A percentile compares a stretch with the other conserved stretches of the same genome.
Evolutionary conservation across 495 filamentous ascomycete genomes (phyloP).

Genomic region (Aspergillus funiculosus): DNA sequence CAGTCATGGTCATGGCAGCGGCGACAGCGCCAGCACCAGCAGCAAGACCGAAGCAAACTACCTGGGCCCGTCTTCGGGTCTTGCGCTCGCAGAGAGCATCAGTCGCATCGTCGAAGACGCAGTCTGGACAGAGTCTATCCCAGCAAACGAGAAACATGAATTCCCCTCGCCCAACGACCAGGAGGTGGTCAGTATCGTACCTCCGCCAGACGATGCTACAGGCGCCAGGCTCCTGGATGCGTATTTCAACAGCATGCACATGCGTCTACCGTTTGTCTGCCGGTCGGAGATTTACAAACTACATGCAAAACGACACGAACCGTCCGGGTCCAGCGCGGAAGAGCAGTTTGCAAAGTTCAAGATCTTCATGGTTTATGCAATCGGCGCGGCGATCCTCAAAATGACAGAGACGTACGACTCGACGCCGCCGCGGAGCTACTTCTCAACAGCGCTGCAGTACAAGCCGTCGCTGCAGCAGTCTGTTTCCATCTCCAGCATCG

Average conservation of each 20-base stretch:
- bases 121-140: slow-evolving; percentile 31
- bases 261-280: slow-evolving; percentile 37
- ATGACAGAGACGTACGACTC: slow-evolving; percentile 32
- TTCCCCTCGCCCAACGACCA: slow-evolving; percentile 14
- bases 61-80: slow-evolving; percentile 35
- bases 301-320: slow-evolving; percentile 26
- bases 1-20: too few relatives aligned
- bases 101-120: slow-evolving; percentile 33
- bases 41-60: slow-evolving; percentile 22
- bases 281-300: slow-evolving; percentile 29
- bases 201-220: slow-evolving; percentile 30
- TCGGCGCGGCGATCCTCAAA: slow-evolving; percentile 33
- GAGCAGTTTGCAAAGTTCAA: slow-evolving; percentile 36
- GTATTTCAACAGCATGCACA: slow-evolving; percentile 35
- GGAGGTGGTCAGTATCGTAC: slow-evolving; percentile 18
- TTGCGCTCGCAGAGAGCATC: slow-evolving; percentile 32
- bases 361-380: slow-evolving; percentile 42
- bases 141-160: slow-evolving; percentile 23
- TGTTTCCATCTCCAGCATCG: slow-evolving; percentile 32
- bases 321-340: slow-evolving; percentile 15
- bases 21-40: too few relatives aligned
- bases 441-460: slow-evolving; percentile 29
- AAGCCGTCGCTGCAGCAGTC: slow-evolving; percentile 28
- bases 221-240: slow-evolving; percentile 31
- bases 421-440: slow-evolving; percentile 15